phyloP scores from a whole-genome alignment of 192 early-diverging fungal genomes.

The Podila horticola region DNA sequence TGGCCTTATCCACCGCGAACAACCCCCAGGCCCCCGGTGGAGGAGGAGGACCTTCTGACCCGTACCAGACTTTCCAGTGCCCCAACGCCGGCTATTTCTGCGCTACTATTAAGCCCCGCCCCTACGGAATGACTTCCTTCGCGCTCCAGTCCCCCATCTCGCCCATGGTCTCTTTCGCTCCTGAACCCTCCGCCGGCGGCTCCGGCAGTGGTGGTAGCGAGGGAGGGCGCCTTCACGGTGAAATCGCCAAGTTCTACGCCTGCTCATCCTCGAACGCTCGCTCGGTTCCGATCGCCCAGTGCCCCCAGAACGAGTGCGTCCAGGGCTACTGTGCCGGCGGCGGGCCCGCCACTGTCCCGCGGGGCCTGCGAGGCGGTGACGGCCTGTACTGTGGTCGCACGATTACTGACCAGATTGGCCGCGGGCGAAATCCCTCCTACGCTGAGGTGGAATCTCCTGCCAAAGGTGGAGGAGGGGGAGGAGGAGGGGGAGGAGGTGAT shows the following conservation, averaged over 20 bases:
- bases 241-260: slow-evolving; percentile 1
- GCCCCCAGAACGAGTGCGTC: slow-evolving; percentile 2
- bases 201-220: neutral
- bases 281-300: slow-evolving; percentile 6
- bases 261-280: slow-evolving; percentile 4
- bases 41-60: neutral
- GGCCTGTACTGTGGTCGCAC: slow-evolving; percentile 10
- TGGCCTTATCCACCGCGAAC: neutral
- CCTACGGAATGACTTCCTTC: neutral
- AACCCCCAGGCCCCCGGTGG: no score
- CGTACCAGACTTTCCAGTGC: neutral
- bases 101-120: neutral
- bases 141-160: neutral
- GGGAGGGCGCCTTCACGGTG: neutral
- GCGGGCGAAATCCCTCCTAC: no score
- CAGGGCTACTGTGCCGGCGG: slow-evolving; percentile 21
- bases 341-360: slow-evolving; percentile 11
- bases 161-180: neutral
- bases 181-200: neutral
- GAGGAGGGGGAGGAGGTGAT: neutral
- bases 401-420: neutral
- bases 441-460: neutral
- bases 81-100: slow-evolving; percentile 14
- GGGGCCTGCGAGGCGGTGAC: neutral
- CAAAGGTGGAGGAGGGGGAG: neutral